phyloP scores from a whole-genome alignment of 495 filamentous ascomycete species.

The Trichoderma virens region DNA sequence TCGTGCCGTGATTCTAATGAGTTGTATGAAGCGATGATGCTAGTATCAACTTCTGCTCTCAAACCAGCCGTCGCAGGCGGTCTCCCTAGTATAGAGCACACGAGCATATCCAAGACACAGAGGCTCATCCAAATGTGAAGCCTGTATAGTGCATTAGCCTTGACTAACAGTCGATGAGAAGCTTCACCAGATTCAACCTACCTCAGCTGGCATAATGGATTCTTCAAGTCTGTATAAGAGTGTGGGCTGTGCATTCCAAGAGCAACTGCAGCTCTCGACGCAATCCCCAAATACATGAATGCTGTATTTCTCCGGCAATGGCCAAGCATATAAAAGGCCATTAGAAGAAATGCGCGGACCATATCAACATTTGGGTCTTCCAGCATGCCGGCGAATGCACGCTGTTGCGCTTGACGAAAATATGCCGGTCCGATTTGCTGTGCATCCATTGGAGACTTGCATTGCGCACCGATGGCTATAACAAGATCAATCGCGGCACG shows the following conservation, averaged over 20 bases:
- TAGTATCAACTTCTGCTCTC: neutral
- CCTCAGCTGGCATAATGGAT: neutral
- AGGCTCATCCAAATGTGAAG: constrained; percentile 38
- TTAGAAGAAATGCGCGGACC: constrained; percentile 32
- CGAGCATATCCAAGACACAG: constrained; percentile 35
- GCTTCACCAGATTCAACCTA: neutral
- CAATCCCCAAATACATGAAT: constrained; percentile 43
- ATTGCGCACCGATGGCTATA: constrained; percentile 37
- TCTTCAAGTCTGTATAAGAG: constrained; percentile 7
- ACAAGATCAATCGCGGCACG: constrained; percentile 40
- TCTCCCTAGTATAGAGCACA: constrained; percentile 27
- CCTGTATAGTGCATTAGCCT: constrained; percentile 14
- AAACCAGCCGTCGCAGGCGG: constrained; percentile 10
- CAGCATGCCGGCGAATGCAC: constrained; percentile 13
- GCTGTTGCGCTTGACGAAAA: constrained; percentile 26
- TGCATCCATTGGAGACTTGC: constrained; percentile 24
- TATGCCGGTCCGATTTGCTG: constrained; percentile 17
- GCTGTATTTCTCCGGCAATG: constrained; percentile 41
- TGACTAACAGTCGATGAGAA: neutral
- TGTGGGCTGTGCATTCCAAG: constrained; percentile 31
- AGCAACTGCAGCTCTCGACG: constrained; percentile 34
- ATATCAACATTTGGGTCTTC: constrained; percentile 18
- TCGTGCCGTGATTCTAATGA: neutral
- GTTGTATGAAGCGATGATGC: neutral
- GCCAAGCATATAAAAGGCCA: constrained; percentile 43